Conservation (phyloP, 768 basidiomycete species). For the Lyophyllum semitale region DNA sequence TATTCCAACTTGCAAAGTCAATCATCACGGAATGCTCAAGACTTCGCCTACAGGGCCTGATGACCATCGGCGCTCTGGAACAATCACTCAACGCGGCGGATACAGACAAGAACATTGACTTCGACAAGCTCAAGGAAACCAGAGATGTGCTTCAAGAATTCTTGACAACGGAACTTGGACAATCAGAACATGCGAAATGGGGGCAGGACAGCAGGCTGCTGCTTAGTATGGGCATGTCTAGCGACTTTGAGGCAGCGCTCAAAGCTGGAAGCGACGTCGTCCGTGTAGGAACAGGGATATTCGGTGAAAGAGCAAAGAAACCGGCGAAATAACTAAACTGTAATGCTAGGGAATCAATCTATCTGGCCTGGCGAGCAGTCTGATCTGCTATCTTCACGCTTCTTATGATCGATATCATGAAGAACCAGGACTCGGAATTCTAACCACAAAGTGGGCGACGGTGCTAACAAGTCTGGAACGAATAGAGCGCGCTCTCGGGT, state of each 20-base stretch:
- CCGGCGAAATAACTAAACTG: slow-evolving; percentile 5
- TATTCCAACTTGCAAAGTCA: slow-evolving; percentile 67
- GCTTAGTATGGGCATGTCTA: slow-evolving; percentile 97
- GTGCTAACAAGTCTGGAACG: too few species aligned
- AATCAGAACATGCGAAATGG: slow-evolving; percentile 34
- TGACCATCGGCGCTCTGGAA: slow-evolving; percentile 92
- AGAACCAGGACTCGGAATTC: background rate
- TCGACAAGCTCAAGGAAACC: slow-evolving; percentile 66
- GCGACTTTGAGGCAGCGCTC: slow-evolving; percentile 88
- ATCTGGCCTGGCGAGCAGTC: background rate
- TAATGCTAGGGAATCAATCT: background rate
- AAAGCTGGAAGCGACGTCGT: slow-evolving; percentile 85
- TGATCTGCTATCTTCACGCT: background rate
- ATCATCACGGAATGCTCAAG: slow-evolving; percentile 73
- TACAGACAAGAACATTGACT: slow-evolving; percentile 64
- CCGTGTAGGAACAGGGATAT: slow-evolving; percentile 89
- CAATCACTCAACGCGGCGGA: slow-evolving; percentile 61
- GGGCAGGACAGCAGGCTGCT: slow-evolving; percentile 57
- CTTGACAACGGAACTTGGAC: slow-evolving; percentile 33
- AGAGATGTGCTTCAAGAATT: slow-evolving; percentile 55
- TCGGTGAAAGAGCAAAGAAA: slow-evolving; percentile 72
- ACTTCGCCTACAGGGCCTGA: slow-evolving; percentile 81
- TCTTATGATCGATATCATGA: background rate
- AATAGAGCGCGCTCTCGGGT: background rate
- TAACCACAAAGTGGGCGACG: background rate